Percentiles rank a stretch among this genome's conserved stretches.
phyloP scores from a whole-genome alignment of 1,284 basidiomycete genomes.

The Coniferiporia weirii region DNA sequence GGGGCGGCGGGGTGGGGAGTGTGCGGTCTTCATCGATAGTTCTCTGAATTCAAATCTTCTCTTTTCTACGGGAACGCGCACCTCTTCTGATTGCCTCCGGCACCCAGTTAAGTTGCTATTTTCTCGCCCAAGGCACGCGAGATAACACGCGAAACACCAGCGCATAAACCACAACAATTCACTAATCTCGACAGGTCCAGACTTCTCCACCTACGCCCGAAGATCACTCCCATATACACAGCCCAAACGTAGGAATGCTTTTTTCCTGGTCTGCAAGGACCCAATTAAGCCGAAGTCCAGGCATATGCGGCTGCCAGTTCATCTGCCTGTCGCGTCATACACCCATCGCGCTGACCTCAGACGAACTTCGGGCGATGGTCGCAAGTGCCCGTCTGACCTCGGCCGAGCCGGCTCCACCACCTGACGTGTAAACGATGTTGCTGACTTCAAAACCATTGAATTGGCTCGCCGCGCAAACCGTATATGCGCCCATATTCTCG shows the following conservation, averaged over 20 bases:
- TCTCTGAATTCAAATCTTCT: neutral
- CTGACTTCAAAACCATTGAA: conserved; percentile 81
- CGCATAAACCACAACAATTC: neutral
- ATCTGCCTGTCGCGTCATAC: neutral
- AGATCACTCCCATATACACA: neutral
- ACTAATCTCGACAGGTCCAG: neutral
- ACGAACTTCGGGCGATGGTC: neutral
- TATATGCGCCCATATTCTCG: conserved; percentile 92
- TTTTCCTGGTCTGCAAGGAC: no score
- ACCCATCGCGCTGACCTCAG: neutral
- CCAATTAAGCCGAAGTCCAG: no score
- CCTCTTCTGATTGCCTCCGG: conserved; percentile 7
- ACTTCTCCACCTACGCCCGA: neutral
- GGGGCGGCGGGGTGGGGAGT: neutral
- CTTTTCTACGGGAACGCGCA: conserved; percentile 3
- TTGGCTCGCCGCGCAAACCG: conserved; percentile 82
- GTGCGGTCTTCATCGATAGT: neutral
- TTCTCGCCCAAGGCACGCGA: conserved; percentile 5
- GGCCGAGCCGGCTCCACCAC: conserved; percentile 34
- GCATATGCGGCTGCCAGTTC: no score
- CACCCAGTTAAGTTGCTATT: neutral
- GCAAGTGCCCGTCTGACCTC: conserved; percentile 25
- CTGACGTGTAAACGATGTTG: conserved; percentile 59
- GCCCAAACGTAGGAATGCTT: no score
- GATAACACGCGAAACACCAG: neutral